These are phyloP conservation scores for Dactylellina leptospora DNA, from an alignment of 2,329 filamentous ascomycete species.

Conservation along the genomic window DNA sequence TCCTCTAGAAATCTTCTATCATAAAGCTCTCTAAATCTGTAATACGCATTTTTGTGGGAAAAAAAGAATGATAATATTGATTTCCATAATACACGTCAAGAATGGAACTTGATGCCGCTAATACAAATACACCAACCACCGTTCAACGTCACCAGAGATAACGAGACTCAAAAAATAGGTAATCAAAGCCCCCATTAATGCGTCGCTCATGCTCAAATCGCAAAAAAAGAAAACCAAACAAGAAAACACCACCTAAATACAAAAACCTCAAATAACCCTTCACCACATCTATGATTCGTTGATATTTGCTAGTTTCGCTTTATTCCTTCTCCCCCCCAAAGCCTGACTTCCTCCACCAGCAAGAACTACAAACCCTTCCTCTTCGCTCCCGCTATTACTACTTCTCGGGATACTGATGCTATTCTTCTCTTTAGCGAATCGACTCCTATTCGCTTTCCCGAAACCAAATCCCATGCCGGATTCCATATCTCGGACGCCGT, in stretches of 20 bases:
- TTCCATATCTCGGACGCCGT: slow-evolving; percentile 48
- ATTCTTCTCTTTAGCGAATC: slow-evolving; percentile 51
- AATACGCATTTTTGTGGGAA: too few species aligned
- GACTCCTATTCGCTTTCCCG: slow-evolving; percentile 22
- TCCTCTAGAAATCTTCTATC: too few species aligned
- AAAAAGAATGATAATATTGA: not conserved
- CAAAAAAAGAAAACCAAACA: not conserved
- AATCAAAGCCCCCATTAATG: slow-evolving; percentile 13
- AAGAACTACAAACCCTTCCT: slow-evolving; percentile 48
- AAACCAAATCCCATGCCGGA: slow-evolving; percentile 43
- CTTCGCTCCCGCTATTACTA: slow-evolving; percentile 43
- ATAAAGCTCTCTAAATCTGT: too few species aligned
- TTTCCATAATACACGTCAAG: slow-evolving; percentile 21
- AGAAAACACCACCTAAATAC: not conserved
- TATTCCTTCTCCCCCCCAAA: slow-evolving; percentile 26
- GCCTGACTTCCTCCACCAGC: slow-evolving; percentile 42
- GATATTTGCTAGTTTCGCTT: not conserved
- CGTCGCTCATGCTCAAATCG: slow-evolving; percentile 26
- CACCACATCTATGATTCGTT: not conserved
- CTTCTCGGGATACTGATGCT: slow-evolving; percentile 39
- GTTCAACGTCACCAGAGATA: not conserved
- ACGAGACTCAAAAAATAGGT: not conserved
- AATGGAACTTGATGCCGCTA: slow-evolving; percentile 33
- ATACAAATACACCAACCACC: slow-evolving; percentile 11
- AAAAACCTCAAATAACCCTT: not conserved